Evolutionary conservation across 768 basidiomycete species (phyloP), one percentile per base, ranked within the genome.

Genomic region (Boletus subparvulus): DNA sequence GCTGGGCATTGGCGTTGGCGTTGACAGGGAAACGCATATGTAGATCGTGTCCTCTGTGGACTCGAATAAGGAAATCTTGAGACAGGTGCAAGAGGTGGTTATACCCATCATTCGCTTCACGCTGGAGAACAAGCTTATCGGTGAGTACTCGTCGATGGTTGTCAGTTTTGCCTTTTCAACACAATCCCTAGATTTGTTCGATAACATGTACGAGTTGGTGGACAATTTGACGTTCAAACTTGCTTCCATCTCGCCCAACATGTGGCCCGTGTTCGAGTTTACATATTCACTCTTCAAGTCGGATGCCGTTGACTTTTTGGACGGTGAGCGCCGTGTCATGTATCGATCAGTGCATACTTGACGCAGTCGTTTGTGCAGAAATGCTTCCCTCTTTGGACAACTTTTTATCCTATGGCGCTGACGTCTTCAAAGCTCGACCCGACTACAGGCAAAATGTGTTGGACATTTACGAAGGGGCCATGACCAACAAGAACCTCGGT

Each of bases 381-480:
- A 94, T 94, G 90, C 80, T 92, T 26, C 90, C 91, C 12, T 85
- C 88, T 6, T 72, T 96, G 54, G 90, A 93, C 76, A 95, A 94
- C 78, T 91, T 92, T 68, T 78, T 96, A 51, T 90, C 90, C 14
- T 94, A 84, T 66, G 93, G 93, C 16, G 77, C 82, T 26, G 89
- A 92, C 14, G 74, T 84, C 16, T 86, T 95, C 74, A 86, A 89
- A 64, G 67, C 80, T 24, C 85, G 83, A 47, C 71, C 82, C 1
- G 88, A 92, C 62, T 94, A 95, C 74, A 81, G 83, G 65, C 81
- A 83, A 62, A 92, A 90, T 82, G 73, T 87, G 35, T 74, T 94
- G 48, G 92, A 95, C 65, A 90, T 95, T 62, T 96, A 91, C 69
- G 84, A 83, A 37, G 88, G 84, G 1, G 77, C 86, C 28, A 84